Evolutionary conservation across 176 grass and related monocot genomes (phyloP).

Genomic region (Saccharum spontaneum): DNA sequence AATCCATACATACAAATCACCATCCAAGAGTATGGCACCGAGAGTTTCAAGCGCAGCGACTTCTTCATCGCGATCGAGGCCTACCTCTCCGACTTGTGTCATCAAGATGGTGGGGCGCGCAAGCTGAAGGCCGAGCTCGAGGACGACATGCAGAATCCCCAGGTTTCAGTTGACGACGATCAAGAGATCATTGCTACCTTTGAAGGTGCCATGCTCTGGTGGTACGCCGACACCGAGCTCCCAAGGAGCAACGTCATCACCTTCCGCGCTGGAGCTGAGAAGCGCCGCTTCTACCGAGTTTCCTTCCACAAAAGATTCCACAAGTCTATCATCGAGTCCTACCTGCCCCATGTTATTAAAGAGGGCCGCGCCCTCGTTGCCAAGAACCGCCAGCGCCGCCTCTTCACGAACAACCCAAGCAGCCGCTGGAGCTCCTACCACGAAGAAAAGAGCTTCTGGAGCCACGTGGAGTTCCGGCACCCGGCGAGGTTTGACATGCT

Average conservation of each 20-base stretch:
- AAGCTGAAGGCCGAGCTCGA: background rate
- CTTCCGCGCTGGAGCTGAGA: accelerated
- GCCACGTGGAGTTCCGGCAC: too few species aligned
- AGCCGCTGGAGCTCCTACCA: too few species aligned
- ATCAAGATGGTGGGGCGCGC: background rate
- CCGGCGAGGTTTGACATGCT: too few species aligned
- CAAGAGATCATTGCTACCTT: background rate
- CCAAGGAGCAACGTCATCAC: background rate
- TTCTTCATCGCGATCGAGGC: background rate
- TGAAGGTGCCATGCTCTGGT: background rate
- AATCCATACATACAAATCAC: background rate
- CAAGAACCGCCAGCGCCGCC: slow-evolving; percentile 54
- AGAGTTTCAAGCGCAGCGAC: background rate
- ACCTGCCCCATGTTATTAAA: background rate
- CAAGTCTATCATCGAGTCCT: accelerated
- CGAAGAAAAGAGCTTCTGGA: too few species aligned
- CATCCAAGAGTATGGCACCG: background rate
- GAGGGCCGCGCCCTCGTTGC: background rate
- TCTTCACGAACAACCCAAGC: slow-evolving; percentile 66
- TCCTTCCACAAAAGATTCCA: background rate
- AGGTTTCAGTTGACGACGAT: background rate
- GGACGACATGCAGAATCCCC: background rate
- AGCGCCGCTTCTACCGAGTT: background rate
- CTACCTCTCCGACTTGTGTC: background rate
- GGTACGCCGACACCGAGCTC: background rate